Evolutionary conservation across 2,329 filamentous ascomycete species (phyloP).

Genomic region (Venturia effusa): DNA sequence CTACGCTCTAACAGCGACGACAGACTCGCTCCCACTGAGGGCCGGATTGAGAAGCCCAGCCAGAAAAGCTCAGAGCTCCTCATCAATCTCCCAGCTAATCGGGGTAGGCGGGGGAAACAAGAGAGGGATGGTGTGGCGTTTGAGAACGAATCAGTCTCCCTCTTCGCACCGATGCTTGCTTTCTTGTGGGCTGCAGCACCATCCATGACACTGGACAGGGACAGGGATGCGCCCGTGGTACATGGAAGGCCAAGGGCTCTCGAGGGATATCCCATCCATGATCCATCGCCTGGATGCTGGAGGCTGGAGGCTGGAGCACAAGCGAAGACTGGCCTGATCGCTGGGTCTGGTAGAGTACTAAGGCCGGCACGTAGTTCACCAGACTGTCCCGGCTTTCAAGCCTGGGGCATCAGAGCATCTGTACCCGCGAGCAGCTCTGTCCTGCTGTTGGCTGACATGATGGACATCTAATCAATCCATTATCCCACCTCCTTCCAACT

Average conservation of each 20-base stretch:
- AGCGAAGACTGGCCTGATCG: slow-evolving; percentile 2
- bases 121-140: slow-evolving; percentile 8
- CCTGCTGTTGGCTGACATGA: neutral
- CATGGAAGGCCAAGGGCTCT: no score
- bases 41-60: neutral
- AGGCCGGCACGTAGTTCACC: neutral
- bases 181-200: slow-evolving; percentile 7
- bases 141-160: slow-evolving; percentile 5
- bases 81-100: slow-evolving; percentile 10
- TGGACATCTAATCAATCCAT: neutral
- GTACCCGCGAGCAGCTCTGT: neutral
- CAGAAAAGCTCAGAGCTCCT: slow-evolving; percentile 3
- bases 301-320: slow-evolving; percentile 3
- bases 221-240: neutral
- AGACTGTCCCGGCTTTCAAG: neutral
- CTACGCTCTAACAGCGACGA: slow-evolving; percentile 3
- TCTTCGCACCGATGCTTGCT: slow-evolving; percentile 4
- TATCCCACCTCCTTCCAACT: neutral
- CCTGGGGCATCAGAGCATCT: neutral
- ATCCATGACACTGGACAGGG: neutral
- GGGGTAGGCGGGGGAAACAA: slow-evolving; percentile 6
- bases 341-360: neutral
- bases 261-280: neutral
- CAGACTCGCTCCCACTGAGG: neutral
- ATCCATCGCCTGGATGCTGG: no score